These are phyloP conservation scores for Lolium rigidum DNA, from an alignment of 176 grass and related monocot species.

Conservation along the genomic window DNA sequence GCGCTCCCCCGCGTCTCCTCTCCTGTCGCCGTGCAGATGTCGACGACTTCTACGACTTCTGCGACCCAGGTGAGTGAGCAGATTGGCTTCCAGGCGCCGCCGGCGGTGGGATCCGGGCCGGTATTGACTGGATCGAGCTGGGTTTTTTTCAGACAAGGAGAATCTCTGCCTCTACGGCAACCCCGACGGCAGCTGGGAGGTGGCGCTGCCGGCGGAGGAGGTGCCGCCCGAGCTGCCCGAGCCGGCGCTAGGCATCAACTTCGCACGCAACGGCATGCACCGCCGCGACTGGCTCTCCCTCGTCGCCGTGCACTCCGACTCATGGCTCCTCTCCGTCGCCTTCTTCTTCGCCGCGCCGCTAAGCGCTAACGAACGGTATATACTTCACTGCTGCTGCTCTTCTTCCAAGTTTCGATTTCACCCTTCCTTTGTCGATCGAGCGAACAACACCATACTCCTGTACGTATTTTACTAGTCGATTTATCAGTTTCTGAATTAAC, in stretches of 20 bases:
- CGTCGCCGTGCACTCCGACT: conserved; percentile 77
- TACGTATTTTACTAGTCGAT: background rate
- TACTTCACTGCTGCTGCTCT: background rate
- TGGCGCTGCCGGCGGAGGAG: conserved; percentile 73
- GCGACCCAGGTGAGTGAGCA: conserved; percentile 77
- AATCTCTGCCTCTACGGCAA: conserved; percentile 76
- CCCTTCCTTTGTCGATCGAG: background rate
- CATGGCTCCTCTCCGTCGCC: conserved; percentile 79
- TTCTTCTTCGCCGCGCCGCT: conserved; percentile 71
- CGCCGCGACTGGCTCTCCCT: conserved; percentile 79
- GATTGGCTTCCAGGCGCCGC: conserved; percentile 24
- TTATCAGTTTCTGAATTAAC: background rate
- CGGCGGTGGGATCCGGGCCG: conserved; percentile 38
- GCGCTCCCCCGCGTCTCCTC: conserved; percentile 18
- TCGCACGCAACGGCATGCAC: conserved; percentile 77
- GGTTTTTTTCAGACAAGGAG: conserved; percentile 53
- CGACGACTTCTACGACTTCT: conserved; percentile 62
- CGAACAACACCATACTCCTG: background rate
- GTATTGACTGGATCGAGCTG: conserved; percentile 33
- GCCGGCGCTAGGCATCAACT: conserved; percentile 82
- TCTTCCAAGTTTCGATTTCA: conserved; percentile 1
- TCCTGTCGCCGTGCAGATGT: conserved; percentile 51
- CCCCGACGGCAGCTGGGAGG: conserved; percentile 64
- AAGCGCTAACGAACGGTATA: conserved; percentile 69
- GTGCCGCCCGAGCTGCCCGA: conserved; percentile 80